Base-by-base conservation (phyloP, 2,329 filamentous ascomycete genomes). In the Cercospora sp. region DNA sequence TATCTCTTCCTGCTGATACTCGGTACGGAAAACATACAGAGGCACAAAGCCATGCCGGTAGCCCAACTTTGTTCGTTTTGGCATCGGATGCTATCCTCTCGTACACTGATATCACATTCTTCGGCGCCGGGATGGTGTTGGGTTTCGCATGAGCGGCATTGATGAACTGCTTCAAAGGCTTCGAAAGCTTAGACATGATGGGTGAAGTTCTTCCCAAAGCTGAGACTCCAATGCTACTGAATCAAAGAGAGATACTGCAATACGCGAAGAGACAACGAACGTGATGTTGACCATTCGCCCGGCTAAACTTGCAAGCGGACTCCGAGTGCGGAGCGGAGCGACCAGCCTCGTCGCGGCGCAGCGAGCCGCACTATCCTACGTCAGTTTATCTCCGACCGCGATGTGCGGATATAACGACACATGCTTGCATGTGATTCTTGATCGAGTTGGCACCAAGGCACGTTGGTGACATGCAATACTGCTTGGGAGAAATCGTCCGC, bases 121-220 rank as follows among this genome's bases (percentile, higher is more conserved):
- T 79, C 30, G 91, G 86, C 2, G 91, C 90, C 1, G 89, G 85
- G 2, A 88, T 84, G 1, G 88, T 89, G 61, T 88, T 87, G 0
- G 91, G 89, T 1, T 86, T 84, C 53, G 91, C 88, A 74, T 88
- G 86, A 3, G 90, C 85, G 68, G 89, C 87, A 74, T 90, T 90
- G 81, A 94, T 90, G 71, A 94, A 86, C 58, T 88, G 85, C 81
- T 93, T 94, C 73, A 94, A 84, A 61, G 87, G 81, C 1, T 86
- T 83, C 1, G 90, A 91, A 21, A 94, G 85, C 79, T 91, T 93
- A 6, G 90, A 89, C 90, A 92, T 93, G 18, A 34, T 58, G 24
- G 21, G 12, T 26, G 30, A 43, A 4, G 43, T 1, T 61, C 7
- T 0, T 28, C 18, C n/a, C 1, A 24, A 16, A 49, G 2, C 1